Conservation (phyloP, 805 yeast genomes). For the Schwanniomyces vanrijiae region DNA sequence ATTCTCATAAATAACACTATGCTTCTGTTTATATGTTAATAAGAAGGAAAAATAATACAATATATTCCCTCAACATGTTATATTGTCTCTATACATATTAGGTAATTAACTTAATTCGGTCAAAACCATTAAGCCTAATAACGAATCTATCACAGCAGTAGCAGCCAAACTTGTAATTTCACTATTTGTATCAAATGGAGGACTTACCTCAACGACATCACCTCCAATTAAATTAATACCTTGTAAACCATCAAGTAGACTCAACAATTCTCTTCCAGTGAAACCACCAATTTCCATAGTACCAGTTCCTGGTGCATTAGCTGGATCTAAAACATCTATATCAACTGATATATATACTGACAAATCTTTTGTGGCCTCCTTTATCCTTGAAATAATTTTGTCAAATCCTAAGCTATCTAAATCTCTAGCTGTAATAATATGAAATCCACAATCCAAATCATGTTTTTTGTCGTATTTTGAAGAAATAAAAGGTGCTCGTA, state of each 20-base stretch:
- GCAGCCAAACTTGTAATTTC: slow-evolving; percentile 66
- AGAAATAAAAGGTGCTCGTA: slow-evolving; percentile 61
- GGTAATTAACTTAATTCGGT: slow-evolving; percentile 3
- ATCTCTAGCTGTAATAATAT: slow-evolving; percentile 46
- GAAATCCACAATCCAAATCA: slow-evolving; percentile 53
- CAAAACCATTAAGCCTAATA: slow-evolving; percentile 46
- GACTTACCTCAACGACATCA: slow-evolving; percentile 74
- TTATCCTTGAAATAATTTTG: slow-evolving; percentile 38
- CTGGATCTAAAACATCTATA: slow-evolving; percentile 71
- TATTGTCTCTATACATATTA: not conserved
- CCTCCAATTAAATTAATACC: slow-evolving; percentile 68
- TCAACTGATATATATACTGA: slow-evolving; percentile 50
- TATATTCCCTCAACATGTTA: no score
- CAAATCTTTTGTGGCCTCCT: slow-evolving; percentile 31
- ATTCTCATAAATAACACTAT: no score
- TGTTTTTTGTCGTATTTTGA: slow-evolving; percentile 36
- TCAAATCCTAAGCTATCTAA: slow-evolving; percentile 40
- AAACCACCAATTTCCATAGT: slow-evolving; percentile 76
- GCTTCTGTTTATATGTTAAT: no score
- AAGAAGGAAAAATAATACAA: no score
- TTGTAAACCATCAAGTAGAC: slow-evolving; percentile 58
- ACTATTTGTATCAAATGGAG: slow-evolving; percentile 61
- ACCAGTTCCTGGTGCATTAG: slow-evolving; percentile 76
- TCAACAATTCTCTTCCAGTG: slow-evolving; percentile 42
- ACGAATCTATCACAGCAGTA: slow-evolving; percentile 57